Conservation (phyloP, 345 rosid species). For the Durio zibethinus region DNA sequence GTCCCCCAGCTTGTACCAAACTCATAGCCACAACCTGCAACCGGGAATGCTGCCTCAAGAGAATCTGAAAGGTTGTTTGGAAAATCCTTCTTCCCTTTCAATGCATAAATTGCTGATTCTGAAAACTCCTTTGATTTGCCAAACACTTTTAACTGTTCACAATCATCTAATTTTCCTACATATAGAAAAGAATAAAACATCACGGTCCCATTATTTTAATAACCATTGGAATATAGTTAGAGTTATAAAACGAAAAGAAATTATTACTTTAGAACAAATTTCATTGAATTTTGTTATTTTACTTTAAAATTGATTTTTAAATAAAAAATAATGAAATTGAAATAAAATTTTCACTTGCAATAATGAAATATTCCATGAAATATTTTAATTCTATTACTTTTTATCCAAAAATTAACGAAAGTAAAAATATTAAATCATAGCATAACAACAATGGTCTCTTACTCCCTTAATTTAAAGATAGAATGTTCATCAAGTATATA, state of each 20-base stretch:
- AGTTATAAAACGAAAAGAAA: not conserved
- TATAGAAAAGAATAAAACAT: not conserved
- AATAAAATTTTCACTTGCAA: too few relatives aligned
- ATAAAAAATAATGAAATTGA: too few relatives aligned
- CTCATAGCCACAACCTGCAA: conserved; percentile 50
- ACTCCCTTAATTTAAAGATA: too few relatives aligned
- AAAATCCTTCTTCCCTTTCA: conserved; percentile 33
- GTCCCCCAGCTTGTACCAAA: conserved; percentile 52
- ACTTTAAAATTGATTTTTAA: too few relatives aligned
- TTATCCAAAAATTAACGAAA: too few relatives aligned
- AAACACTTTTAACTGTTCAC: conserved; percentile 25
- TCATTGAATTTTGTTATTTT: too few relatives aligned
- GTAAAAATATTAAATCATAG: too few relatives aligned
- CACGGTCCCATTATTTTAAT: too few relatives aligned
- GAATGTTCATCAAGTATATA: not conserved
- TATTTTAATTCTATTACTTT: too few relatives aligned
- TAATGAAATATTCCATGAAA: too few relatives aligned
- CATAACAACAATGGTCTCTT: not conserved
- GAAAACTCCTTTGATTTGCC: conserved; percentile 50
- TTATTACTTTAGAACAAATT: too few relatives aligned
- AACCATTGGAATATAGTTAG: not conserved
- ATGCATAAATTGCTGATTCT: conserved; percentile 36
- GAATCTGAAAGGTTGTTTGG: conserved; percentile 7
- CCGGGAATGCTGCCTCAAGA: conserved; percentile 37
- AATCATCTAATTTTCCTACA: conserved; percentile 23